These are phyloP conservation scores for Taphrina deformans DNA, from an alignment of 1,139 yeast species.

Conservation along the genomic window DNA sequence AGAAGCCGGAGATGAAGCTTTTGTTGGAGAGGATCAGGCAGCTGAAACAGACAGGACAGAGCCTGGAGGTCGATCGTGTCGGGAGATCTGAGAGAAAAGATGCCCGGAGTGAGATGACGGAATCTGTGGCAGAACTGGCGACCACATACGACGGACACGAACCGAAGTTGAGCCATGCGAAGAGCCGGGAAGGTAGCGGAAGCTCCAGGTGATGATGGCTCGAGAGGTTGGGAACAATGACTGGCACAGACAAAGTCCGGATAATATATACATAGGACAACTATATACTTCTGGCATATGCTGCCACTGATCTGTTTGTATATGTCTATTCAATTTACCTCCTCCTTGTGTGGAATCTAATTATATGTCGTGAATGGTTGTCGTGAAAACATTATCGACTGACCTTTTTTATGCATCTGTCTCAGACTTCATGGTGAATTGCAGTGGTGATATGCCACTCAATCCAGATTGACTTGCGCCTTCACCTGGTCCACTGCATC, in stretches of 20 bases:
- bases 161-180: no score
- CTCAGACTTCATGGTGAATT: no score
- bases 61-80: no score
- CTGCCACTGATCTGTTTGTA: not conserved
- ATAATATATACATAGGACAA: not conserved
- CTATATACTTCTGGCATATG: not conserved
- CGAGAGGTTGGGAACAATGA: no score
- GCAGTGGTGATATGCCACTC: not conserved
- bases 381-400: not conserved
- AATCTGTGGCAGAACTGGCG: not conserved
- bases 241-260: no score
- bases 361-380: not conserved
- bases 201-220: no score
- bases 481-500: conserved; percentile 43
- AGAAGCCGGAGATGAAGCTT: not conserved
- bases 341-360: not conserved
- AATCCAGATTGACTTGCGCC: not conserved
- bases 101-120: conserved; percentile 5
- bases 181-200: no score
- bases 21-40: no score
- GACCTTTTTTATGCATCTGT: not conserved
- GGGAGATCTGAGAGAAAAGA: not conserved
- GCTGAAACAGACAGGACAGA: no score
- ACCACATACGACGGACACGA: not conserved
- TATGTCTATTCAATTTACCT: not conserved